These are phyloP conservation scores for Escovopsis weberi DNA, from an alignment of 2,329 filamentous ascomycete genomes.

Conservation along the genomic window DNA sequence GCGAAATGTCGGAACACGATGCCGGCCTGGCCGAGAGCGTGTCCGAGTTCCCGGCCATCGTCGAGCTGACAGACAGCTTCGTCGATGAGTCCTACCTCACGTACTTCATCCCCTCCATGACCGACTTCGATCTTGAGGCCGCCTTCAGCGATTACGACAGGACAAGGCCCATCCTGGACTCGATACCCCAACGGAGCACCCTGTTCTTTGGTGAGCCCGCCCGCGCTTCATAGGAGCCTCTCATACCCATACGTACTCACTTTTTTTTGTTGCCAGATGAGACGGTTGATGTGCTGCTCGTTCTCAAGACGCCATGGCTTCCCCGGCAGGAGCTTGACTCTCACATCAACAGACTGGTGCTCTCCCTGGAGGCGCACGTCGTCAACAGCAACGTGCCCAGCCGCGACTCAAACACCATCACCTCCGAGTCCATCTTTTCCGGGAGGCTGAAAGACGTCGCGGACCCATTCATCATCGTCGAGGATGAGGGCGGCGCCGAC, in stretches of 20 bases:
- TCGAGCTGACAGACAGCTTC: constrained; percentile 23
- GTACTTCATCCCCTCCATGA: constrained; percentile 45
- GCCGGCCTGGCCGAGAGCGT: constrained; percentile 10
- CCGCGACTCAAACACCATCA: constrained; percentile 27
- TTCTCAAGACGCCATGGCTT: constrained; percentile 49
- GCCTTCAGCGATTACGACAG: constrained; percentile 29
- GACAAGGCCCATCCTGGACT: constrained; percentile 35
- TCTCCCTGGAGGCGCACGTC: constrained; percentile 53
- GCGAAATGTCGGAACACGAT: constrained; percentile 10
- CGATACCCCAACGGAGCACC: constrained; percentile 45
- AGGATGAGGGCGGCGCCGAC: constrained; percentile 20
- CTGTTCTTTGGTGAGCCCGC: constrained; percentile 54
- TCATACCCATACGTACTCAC: constrained; percentile 16
- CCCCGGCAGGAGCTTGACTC: constrained; percentile 41
- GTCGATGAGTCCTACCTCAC: constrained; percentile 44
- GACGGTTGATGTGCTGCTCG: constrained; percentile 51
- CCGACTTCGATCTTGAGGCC: constrained; percentile 39
- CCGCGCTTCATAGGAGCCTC: too few relatives aligned
- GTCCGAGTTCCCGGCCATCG: constrained; percentile 10
- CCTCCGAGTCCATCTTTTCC: constrained; percentile 45
- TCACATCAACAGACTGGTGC: constrained; percentile 46
- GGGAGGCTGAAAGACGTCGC: constrained; percentile 34
- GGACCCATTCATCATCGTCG: constrained; percentile 36
- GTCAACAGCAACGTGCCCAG: constrained; percentile 39
- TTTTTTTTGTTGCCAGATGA: constrained; percentile 42